phyloP scores from a whole-genome alignment of 805 yeast species.

The Cephaloascus fragrans region DNA sequence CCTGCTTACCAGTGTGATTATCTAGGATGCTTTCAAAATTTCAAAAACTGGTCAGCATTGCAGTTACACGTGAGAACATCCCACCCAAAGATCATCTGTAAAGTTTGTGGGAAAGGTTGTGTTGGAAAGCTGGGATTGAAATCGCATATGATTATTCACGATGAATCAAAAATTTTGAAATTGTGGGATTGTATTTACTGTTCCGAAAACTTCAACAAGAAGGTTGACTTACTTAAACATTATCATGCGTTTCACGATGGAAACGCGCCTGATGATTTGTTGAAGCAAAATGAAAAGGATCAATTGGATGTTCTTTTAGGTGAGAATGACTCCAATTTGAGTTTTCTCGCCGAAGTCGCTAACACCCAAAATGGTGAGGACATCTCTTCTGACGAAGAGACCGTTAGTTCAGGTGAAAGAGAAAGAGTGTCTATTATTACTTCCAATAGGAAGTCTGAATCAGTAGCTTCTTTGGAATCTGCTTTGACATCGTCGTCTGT shows the following conservation, averaged over 20 bases:
- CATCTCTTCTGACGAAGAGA: conserved; percentile 5
- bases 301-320: conserved; percentile 12
- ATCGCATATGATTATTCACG: conserved; percentile 70
- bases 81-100: conserved; percentile 64
- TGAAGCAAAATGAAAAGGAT: conserved; percentile 13
- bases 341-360: neutral
- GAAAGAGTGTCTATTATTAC: too few species aligned
- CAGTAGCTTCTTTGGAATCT: neutral
- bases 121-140: conserved; percentile 62
- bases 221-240: conserved; percentile 48
- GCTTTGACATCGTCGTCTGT: conserved; percentile 10
- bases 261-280: conserved; percentile 21
- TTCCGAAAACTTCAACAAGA: conserved; percentile 40
- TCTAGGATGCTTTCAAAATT: conserved; percentile 48
- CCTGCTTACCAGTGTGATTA: conserved; percentile 52
- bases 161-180: conserved; percentile 36
- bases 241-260: conserved; percentile 38
- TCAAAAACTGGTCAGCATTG: conserved; percentile 65
- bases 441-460: neutral
- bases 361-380: conserved; percentile 1
- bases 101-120: conserved; percentile 58
- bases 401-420: conserved; percentile 3
- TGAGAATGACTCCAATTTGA: conserved; percentile 4
- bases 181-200: conserved; percentile 64
- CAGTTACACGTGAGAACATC: conserved; percentile 61